Base-by-base conservation (phyloP, 1,284 basidiomycete species). In the Sporisorium exsertum region DNA sequence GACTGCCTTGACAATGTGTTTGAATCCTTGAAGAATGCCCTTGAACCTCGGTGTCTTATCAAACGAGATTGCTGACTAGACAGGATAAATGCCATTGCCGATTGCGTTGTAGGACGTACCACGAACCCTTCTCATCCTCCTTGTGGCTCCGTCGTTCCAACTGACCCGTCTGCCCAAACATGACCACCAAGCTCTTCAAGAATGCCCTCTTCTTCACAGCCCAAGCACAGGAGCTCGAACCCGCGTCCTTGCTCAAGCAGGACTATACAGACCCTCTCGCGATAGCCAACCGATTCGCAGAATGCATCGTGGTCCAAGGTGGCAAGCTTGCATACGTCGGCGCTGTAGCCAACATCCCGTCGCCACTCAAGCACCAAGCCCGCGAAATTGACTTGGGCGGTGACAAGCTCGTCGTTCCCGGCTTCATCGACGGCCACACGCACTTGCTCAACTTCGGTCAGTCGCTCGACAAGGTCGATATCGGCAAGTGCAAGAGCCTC, bases 371-470 rank as follows among this genome's bases (percentile, higher is more conserved):
- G 15, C 4, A 42, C 3, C 18, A 45, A n/a, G 66, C 58, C 9
- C 22, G 58, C 9, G 20, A 37, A 33, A 52, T 77, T 40, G 75
- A 78, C 22, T 57, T 78, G 26, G 47, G 63, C 32, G 52, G 57
- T 10, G 58, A 62, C 13, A 69, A 67, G 58, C 64, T 78, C 26
- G 67, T 74, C 37, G 68, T 78, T 5, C 75, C 75, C 9, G 72
- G 64, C 29, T 78, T 78, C 57, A 69, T 78, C 52, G 75, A 78
- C 42, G 72, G 50, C 6, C 75, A 78, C 50, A 62, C 63, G 15
- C 75, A 78, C 58, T n/a, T 78, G 42, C 66, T 74, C 57, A 65
- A 60, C 57, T 68, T 73, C 29, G 75, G 75, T 5, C 60, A 73
- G 22, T 73, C 71, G 7, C 72, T 77, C 32, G 71, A 77, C 61